Conservation (phyloP, 2,329 filamentous ascomycete species). For the Cercospora sesami region DNA sequence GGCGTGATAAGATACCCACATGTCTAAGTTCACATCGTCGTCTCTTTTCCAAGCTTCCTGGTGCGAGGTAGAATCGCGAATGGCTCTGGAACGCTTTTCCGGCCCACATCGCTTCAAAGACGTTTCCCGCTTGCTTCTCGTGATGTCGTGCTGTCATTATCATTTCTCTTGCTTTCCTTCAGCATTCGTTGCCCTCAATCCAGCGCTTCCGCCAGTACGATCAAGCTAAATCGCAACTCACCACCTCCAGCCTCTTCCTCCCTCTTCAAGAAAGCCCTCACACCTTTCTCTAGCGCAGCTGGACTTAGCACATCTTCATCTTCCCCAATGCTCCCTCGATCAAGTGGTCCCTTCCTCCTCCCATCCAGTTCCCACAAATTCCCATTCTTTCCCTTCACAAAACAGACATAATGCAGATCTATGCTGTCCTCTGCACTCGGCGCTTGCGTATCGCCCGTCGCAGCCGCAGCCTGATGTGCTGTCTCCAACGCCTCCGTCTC, state of each 20-base stretch:
- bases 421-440: conserved; percentile 76
- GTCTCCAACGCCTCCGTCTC: conserved; percentile 70
- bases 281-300: conserved; percentile 71
- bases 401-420: conserved; percentile 96
- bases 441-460: conserved; percentile 73
- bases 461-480: conserved; percentile 77
- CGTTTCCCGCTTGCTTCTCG: not conserved
- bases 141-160: not conserved
- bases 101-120: not conserved
- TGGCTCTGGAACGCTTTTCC: not conserved
- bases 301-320: conserved; percentile 61
- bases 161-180: not conserved
- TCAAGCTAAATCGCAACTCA: conserved; percentile 63
- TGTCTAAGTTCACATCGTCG: not conserved
- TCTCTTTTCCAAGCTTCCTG: not conserved
- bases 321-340: conserved; percentile 52
- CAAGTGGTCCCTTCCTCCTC: conserved; percentile 68
- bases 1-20: conserved; percentile 3
- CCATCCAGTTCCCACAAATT: conserved; percentile 80
- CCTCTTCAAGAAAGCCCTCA: conserved; percentile 59
- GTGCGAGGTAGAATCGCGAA: not conserved
- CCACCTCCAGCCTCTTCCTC: conserved; percentile 57
- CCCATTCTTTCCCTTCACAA: conserved; percentile 71
- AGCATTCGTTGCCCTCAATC: conserved; percentile 43
- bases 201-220: conserved; percentile 59